Conservation (phyloP, 2,329 filamentous ascomycete genomes). For the Stagonosporopsis chrysanthemi region DNA sequence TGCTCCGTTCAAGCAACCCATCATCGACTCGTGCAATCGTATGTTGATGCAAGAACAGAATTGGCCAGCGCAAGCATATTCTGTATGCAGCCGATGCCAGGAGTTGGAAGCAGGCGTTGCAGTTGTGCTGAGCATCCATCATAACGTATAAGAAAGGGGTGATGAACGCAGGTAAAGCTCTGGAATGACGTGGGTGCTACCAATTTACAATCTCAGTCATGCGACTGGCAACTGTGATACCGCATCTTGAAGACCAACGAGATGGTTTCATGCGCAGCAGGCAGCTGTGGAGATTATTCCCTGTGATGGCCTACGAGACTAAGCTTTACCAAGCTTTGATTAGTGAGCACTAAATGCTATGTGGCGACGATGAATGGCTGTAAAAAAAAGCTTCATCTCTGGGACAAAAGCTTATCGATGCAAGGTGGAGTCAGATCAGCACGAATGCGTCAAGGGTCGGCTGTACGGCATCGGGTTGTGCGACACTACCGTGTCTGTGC, state of each 20-base stretch:
- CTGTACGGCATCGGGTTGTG: slow-evolving; percentile 11
- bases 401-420: slow-evolving; percentile 13
- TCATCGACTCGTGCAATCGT: no score
- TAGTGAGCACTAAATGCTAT: slow-evolving; percentile 1
- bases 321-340: slow-evolving; percentile 17
- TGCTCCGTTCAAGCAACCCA: background rate
- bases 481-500: slow-evolving; percentile 6
- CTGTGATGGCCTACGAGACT: background rate
- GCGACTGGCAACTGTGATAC: background rate
- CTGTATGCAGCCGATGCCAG: no score
- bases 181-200: no score
- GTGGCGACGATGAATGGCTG: background rate
- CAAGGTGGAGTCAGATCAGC: slow-evolving; percentile 15
- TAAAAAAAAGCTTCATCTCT: slow-evolving; percentile 10
- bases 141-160: background rate
- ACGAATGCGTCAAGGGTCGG: slow-evolving; percentile 6
- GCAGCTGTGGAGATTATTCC: background rate
- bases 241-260: background rate
- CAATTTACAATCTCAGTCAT: background rate
- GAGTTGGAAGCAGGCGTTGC: no score
- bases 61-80: no score
- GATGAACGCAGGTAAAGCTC: background rate
- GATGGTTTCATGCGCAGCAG: background rate
- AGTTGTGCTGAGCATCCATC: background rate
- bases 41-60: background rate